phyloP scores from a whole-genome alignment of 2,329 filamentous ascomycete species.

The Saccharata proteae region DNA sequence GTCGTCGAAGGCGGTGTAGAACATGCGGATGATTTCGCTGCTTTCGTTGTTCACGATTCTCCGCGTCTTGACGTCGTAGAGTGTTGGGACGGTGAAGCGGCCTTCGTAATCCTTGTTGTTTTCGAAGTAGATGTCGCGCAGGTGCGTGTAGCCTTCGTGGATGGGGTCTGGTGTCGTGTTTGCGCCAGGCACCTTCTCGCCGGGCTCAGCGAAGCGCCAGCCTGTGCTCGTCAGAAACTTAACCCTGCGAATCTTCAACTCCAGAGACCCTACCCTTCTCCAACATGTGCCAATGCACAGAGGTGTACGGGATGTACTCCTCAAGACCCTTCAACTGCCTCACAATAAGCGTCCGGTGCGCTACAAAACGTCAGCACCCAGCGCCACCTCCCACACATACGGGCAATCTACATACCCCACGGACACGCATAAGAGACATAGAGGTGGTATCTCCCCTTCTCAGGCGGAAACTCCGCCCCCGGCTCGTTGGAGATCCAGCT shows the following conservation, averaged over 20 bases:
- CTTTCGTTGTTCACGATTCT: slow-evolving; percentile 86
- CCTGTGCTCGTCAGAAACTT: slow-evolving; percentile 34
- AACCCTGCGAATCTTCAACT: neutral
- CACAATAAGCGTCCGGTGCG: slow-evolving; percentile 76
- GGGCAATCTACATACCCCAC: too few relatives aligned
- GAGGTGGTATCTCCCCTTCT: slow-evolving; percentile 85
- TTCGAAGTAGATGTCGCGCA: slow-evolving; percentile 71
- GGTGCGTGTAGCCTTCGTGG: slow-evolving; percentile 54
- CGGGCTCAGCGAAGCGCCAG: slow-evolving; percentile 68
- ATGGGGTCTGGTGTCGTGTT: slow-evolving; percentile 50
- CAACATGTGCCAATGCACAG: slow-evolving; percentile 86
- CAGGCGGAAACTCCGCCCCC: slow-evolving; percentile 65
- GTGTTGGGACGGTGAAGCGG: slow-evolving; percentile 75
- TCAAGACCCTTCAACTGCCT: slow-evolving; percentile 86
- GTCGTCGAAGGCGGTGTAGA: slow-evolving; percentile 67
- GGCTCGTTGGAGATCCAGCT: slow-evolving; percentile 62
- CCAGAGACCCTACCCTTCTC: slow-evolving; percentile 41
- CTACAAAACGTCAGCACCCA: too few relatives aligned
- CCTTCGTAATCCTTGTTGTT: slow-evolving; percentile 60
- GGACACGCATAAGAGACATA: slow-evolving; percentile 92
- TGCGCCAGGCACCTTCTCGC: slow-evolving; percentile 47
- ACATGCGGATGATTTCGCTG: slow-evolving; percentile 84
- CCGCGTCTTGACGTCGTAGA: slow-evolving; percentile 66
- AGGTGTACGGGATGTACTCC: slow-evolving; percentile 64
- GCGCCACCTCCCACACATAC: too few relatives aligned